Base-by-base conservation (phyloP, 805 yeast genomes). In the Saccharomycopsis sp. region DNA sequence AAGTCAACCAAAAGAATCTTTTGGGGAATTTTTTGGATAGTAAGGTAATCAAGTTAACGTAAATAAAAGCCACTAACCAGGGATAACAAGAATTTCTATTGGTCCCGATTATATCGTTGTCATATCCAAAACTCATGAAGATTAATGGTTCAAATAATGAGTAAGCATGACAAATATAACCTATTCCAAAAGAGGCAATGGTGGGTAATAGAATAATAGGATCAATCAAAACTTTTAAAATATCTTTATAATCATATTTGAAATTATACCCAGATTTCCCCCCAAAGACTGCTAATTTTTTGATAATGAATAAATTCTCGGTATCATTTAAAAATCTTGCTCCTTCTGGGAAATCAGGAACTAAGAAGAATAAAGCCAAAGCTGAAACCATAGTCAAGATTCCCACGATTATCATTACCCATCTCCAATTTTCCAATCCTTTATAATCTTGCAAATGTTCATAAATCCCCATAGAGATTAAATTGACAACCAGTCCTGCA, bases 401-500 rank as follows among this genome's bases (percentile, higher is more conserved):
- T 25, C 74, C 74, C 46, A 69, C 72, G 43, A 71, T 61, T 38
- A 71, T 62, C 47, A 69, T 69, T 30, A 69, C 57, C 72, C 74
- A 71, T 50, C 64, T 59, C 76, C 76, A 71, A 10, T 69, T 59
- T 6, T 51, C 49, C 29, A 64, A 45, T 6, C 72, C 72, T 38
- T 62, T 52, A 8, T 36, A 42, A 85, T 51, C 52, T 46, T 74
- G 66, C 50, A 80, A 61, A 31, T 73, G 72, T 49, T 70, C 58
- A 8, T 18, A 15, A 42, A 77, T 69, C 44, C 74, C 74, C 50
- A 70, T 75, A 12, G 86, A 85, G 49, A 81, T 67, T 21, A 82
- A 72, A 42, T 85, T 86, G 8, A 79, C 76, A 49, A 81, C 78
- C 17, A 84, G 85, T 55, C 89, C 87, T 2, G 87, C 84, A 42